Base-by-base conservation (phyloP, 1,284 basidiomycete species). In the Ceratobasidium theobromae region DNA sequence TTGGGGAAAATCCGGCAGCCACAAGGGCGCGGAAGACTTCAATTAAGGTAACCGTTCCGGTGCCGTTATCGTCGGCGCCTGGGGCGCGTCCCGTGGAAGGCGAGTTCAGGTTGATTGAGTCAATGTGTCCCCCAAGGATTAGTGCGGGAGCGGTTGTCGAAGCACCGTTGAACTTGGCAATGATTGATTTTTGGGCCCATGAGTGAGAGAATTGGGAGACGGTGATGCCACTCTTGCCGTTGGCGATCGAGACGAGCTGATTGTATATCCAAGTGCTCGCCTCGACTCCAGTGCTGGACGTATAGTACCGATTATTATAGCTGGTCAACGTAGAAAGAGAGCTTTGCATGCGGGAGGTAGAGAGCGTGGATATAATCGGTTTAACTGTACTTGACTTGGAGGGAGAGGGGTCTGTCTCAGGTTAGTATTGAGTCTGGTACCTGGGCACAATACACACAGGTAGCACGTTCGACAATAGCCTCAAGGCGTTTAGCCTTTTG, bases 301-400 rank as follows among this genome's bases (percentile, higher is more conserved):
- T 77, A 75, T 86, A 86, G 75, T 85, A 82, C 14, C 84, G 75
- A 2, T 79, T 85, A 65, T 78, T 75, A 76, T 81, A 85, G 51
- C 73, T 71, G 4, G 76, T 77, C 66, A 76, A 73, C 28, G 71
- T 73, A 11, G 71, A 65, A 38, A 76, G 71, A 58, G 74, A 74
- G 25, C 40, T 68, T 48, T 70, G 67, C 67, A 75, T 74, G 43
- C 73, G 68, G 1, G 57, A 18, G 4, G 68, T 73, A 18, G 70
- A 70, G 52, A 76, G 71, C 27, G 67, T 67, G n/a, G 71, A 62
- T 41, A 76, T 70, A 11, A 75, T 64, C 0, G 67, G 66, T 5
- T 71, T 43, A n/a, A 77, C 76, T 43, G 66, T 48, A 16, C 67
- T 69, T 14, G 70, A 70, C 53, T 73, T 70, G 32, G 72, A 66